Percentiles rank a stretch among this genome's conserved stretches.
Evolutionary conservation across 148 eudicot genomes (phyloP).

Genomic region (Rhododendron ferrugineum): DNA sequence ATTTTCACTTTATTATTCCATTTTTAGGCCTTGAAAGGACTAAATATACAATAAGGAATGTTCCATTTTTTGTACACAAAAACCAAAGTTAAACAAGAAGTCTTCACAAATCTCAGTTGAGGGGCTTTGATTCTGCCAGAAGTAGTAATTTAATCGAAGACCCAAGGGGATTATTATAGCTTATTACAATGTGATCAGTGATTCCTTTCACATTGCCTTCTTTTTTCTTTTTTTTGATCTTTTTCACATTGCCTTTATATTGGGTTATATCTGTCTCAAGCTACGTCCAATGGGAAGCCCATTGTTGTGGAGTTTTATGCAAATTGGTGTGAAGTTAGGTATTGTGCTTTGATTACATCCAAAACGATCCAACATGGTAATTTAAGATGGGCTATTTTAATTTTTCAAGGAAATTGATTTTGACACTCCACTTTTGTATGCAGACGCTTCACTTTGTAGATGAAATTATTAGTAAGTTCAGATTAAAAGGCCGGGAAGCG

Average conservation of each 20-base stretch:
- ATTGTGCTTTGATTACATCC: no score
- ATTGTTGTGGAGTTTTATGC: conserved; percentile 99
- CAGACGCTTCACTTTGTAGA: no score
- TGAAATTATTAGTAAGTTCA: no score
- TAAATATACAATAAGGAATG: not conserved
- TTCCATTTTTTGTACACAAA: not conserved
- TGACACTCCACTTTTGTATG: no score
- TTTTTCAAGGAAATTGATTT: no score
- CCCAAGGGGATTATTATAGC: not conserved
- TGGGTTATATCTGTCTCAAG: conserved; percentile 29
- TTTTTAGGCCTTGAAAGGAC: not conserved
- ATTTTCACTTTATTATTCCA: no score
- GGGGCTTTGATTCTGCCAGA: not conserved
- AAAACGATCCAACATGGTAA: no score
- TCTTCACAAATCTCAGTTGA: not conserved
- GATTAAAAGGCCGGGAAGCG: no score
- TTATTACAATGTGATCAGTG: not conserved
- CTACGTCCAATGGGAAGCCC: conserved; percentile 90
- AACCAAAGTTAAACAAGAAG: not conserved
- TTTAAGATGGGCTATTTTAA: no score
- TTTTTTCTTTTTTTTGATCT: no score
- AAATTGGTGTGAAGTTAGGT: conserved; percentile 99
- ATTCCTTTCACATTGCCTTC: not conserved
- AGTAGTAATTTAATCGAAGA: not conserved
- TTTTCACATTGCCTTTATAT: not conserved